Evolutionary conservation across 495 filamentous ascomycete species (phyloP).

Genomic region (Tuber umbilicatum): DNA sequence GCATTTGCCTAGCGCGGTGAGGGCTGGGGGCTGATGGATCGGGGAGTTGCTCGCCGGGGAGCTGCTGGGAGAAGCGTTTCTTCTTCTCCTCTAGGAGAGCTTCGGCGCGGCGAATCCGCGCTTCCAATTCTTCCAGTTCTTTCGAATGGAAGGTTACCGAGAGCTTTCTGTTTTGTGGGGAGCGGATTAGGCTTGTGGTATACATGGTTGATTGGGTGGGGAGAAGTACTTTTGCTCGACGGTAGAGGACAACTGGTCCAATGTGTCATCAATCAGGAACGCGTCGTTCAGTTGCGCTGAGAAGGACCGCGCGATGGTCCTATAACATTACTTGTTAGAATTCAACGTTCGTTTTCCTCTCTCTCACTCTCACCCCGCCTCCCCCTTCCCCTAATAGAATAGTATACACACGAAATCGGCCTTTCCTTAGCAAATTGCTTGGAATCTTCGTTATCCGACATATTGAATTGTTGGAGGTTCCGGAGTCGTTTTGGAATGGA

Average conservation of each 20-base stretch:
- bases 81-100: conserved; percentile 58
- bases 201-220: conserved; percentile 15
- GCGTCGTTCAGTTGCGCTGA: conserved; percentile 78
- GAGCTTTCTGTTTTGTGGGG: conserved; percentile 54
- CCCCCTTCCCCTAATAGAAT: background rate
- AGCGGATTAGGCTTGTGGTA: conserved; percentile 22
- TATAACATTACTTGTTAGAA: conserved; percentile 43
- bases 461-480: conserved; percentile 11
- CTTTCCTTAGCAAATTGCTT: conserved; percentile 24
- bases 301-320: conserved; percentile 82
- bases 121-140: conserved; percentile 81
- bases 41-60: conserved; percentile 8
- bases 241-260: conserved; percentile 67
- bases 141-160: conserved; percentile 64
- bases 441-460: conserved; percentile 29
- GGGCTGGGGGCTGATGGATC: conserved; percentile 10
- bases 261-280: conserved; percentile 73
- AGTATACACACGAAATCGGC: conserved; percentile 29
- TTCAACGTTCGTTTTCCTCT: background rate
- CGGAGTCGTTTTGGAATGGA: background rate
- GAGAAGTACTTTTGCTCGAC: conserved; percentile 75
- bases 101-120: conserved; percentile 76
- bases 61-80: conserved; percentile 36
- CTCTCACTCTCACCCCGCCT: background rate
- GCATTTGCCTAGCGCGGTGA: conserved; percentile 16